These are phyloP conservation scores for Ceratocystis albifundus DNA, from an alignment of 2,329 filamentous ascomycete genomes.

Conservation along the genomic window DNA sequence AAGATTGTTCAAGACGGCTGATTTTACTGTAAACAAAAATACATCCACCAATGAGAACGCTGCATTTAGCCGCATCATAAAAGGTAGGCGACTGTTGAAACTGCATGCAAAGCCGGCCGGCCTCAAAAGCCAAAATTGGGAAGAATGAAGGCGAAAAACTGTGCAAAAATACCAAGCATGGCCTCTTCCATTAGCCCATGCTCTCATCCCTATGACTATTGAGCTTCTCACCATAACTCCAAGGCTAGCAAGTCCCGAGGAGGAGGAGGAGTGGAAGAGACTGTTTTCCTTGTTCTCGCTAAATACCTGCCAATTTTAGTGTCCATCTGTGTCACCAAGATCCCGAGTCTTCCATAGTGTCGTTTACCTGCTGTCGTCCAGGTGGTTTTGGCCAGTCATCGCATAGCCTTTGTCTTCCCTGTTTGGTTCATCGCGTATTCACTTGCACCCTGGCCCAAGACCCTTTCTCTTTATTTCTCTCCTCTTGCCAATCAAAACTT, in stretches of 20 bases:
- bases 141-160: too few relatives aligned
- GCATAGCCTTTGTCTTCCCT: background rate
- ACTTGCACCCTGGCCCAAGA: too few relatives aligned
- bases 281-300: background rate
- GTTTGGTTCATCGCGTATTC: too few relatives aligned
- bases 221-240: background rate
- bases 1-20: too few relatives aligned
- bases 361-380: background rate
- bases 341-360: background rate
- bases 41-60: background rate
- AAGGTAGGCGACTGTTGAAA: conserved; percentile 1
- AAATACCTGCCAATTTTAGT: background rate
- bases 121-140: background rate
- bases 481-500: background rate
- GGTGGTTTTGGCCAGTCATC: background rate
- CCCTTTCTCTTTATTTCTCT: background rate
- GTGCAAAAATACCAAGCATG: too few relatives aligned
- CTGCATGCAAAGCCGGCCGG: background rate
- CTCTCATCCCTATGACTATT: background rate
- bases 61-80: background rate
- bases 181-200: too few relatives aligned
- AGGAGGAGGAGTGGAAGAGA: too few relatives aligned
- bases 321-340: conserved; percentile 1
- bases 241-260: background rate
- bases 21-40: background rate